Base-by-base conservation (phyloP, 1,139 yeast genomes). In the Yamadazyma epiphylla region DNA sequence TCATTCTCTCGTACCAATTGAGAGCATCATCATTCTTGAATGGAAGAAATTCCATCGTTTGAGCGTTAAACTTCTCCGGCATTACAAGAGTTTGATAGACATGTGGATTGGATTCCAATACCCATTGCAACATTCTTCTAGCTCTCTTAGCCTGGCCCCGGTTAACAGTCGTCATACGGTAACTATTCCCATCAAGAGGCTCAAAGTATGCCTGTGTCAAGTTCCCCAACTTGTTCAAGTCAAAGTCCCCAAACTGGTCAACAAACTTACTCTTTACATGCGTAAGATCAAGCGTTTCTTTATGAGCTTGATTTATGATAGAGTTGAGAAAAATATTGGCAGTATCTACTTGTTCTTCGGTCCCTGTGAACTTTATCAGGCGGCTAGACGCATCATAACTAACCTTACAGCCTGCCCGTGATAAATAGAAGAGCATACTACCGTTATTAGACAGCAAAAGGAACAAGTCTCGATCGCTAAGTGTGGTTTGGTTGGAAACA, bases 371-470 rank as follows among this genome's bases (percentile, higher is more conserved):
- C 12, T 31, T 38, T 10, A 59, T 46, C 4, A 15, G 26, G 19
- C 46, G 46, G 12, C 43, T 33, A 4, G 37, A 31, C 3, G 53
- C 37, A 23, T 51, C 53, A 25, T 77, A 61, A 5, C 65, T 55
- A 28, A 79, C 58, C 35, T 64, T 62, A 9, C 80, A 80, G 0
- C 84, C 86, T 7, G 74, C 60, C 32, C 75, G 60, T 4, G 77
- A 59, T 61, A 80, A 64, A 29, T 69, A 61, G 28, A 71, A 66
- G 23, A 74, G 56, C 22, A 74, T 48, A 17, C 54, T 52, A 4
- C 78, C 80, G 28, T 64, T 62, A 28, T 66, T 57, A 29, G 74
- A 62, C 7, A 74, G 48, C n/a, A 77, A 43, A 15, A 77, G 51
- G 38, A 75, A 75, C 34, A 74, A 43, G 27, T 77, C 79, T 13